Evolutionary conservation across 441 rosid genomes (phyloP), one percentile per base, ranked within the genome.

Genomic region (Syzygium malaccense): DNA sequence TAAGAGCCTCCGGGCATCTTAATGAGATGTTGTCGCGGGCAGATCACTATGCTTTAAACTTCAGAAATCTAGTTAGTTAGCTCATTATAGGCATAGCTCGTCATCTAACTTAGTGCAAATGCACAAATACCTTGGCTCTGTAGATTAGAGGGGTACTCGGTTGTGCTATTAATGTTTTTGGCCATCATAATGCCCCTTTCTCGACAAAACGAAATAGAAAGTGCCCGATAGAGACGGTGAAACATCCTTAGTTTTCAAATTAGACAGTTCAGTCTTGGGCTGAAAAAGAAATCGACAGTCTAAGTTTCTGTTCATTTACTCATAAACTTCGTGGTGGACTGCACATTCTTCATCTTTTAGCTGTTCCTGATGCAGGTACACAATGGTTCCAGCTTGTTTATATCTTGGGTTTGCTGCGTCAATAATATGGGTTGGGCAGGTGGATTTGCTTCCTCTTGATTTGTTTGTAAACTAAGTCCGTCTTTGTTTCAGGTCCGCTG

Each of bases 341-440:
- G 75, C 60, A 48, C 33, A 3, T 56, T 45, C 30, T 62, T 33
- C 88, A 55, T 55, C 45, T 48, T 68, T 88, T 78, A 83, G 57
- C 68, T 85, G 57, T 88, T 75, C 55, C 89, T 89, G 53, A 51
- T 90, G 25, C 87, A 96, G 99, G 99, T 91, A 91, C 87, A 96
- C 99, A 20, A 95, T 98, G 98, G 93, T 98, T 58, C 98, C 98
- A 26, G 96, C 96, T 88, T 96, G 98, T 80, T 62, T 97, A 53
- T 96, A 96, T 89, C 96, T 98, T 89, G 99, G 99, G 28, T 96
- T 98, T 92, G 89, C 96, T 57, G 97, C 99, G 89, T 98, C 99
- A 45, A 94, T 98, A 28, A 95, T 96, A 88, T 98, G 99, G 99
- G 98, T 98, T 90, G 99, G 99, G 89, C 93, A 98, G 99, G 99